Conservation (phyloP, 2,329 filamentous ascomycete species). For the Curvularia hawaiiensis region DNA sequence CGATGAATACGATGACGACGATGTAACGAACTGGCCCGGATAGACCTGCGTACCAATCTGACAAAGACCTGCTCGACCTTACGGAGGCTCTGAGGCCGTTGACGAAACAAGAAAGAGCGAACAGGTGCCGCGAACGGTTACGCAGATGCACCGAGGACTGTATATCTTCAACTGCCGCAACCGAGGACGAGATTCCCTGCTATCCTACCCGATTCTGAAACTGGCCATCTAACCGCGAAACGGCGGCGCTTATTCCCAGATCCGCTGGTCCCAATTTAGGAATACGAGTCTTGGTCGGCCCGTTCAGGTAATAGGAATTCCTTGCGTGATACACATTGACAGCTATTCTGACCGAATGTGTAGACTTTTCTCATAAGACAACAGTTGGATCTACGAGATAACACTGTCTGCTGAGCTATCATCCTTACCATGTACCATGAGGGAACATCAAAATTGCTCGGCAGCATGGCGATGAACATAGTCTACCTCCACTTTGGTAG, state of each 20-base stretch:
- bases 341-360: background rate
- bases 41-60: background rate
- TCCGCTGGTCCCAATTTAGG: background rate
- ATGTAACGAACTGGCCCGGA: background rate
- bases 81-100: background rate
- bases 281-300: background rate
- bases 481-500: background rate
- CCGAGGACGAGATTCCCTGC: background rate
- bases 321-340: background rate
- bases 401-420: background rate
- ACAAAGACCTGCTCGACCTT: no score
- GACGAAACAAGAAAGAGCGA: conserved; percentile 5
- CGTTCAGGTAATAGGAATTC: background rate
- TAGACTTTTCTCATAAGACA: background rate
- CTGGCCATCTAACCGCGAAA: background rate
- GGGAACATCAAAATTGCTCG: background rate
- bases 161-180: background rate
- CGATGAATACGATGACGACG: background rate
- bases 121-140: background rate
- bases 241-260: background rate
- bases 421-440: background rate
- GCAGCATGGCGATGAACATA: background rate
- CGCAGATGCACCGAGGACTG: background rate
- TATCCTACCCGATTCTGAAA: background rate
- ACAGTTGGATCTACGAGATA: background rate